Conservation (phyloP, 2,329 filamentous ascomycete species). For the Trichoderma brevicompactum region DNA sequence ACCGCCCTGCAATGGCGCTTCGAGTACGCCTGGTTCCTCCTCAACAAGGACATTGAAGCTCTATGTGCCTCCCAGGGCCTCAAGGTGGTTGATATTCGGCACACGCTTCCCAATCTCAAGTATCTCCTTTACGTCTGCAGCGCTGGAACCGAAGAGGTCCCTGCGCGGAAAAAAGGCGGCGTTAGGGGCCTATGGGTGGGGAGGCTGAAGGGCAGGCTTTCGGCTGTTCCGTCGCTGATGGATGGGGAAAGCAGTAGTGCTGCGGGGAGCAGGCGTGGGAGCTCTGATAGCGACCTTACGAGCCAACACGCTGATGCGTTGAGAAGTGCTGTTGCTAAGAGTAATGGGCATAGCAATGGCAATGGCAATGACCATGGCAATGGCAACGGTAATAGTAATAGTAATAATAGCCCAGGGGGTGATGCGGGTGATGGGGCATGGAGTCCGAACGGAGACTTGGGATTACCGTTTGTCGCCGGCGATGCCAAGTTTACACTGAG, state of each 20-base stretch:
- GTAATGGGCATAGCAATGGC: slow-evolving; percentile 32
- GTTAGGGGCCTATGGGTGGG: slow-evolving; percentile 62
- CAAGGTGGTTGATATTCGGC: slow-evolving; percentile 83
- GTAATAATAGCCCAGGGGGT: slow-evolving; percentile 29
- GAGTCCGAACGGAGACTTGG: slow-evolving; percentile 36
- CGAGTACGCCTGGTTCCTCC: slow-evolving; percentile 93
- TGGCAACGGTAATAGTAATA: background rate
- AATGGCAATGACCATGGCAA: slow-evolving; percentile 8
- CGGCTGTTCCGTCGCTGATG: slow-evolving; percentile 37
- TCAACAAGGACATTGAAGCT: slow-evolving; percentile 91
- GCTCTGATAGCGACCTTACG: slow-evolving; percentile 48
- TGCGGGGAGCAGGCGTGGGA: slow-evolving; percentile 49
- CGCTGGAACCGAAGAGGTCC: slow-evolving; percentile 69
- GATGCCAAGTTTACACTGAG: slow-evolving; percentile 55
- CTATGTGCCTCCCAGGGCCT: slow-evolving; percentile 69
- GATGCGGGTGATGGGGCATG: slow-evolving; percentile 8
- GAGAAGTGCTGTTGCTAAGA: slow-evolving; percentile 42
- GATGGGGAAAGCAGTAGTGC: slow-evolving; percentile 44
- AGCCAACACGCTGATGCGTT: slow-evolving; percentile 50
- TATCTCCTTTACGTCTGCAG: slow-evolving; percentile 90
- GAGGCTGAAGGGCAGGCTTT: slow-evolving; percentile 46
- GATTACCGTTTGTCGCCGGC: slow-evolving; percentile 53
- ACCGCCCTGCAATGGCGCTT: slow-evolving; percentile 80
- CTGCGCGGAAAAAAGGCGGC: slow-evolving; percentile 64
- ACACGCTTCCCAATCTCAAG: slow-evolving; percentile 91